These are phyloP conservation scores for Calocybe cyanea DNA, from an alignment of 768 basidiomycete species.

Conservation along the genomic window DNA sequence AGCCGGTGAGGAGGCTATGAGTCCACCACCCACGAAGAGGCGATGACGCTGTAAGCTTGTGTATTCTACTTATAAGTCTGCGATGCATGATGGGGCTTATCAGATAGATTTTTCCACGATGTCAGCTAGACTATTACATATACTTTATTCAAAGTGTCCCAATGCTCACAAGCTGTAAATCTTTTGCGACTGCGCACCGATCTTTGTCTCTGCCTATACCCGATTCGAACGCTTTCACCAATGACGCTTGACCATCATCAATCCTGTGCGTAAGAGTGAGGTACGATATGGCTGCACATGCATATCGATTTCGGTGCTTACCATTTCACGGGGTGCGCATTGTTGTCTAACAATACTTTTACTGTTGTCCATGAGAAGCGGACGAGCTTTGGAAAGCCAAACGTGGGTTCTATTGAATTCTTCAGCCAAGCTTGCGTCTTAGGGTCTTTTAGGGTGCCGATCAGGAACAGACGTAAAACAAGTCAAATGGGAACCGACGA, in stretches of 20 bases:
- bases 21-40: slow-evolving; percentile 64
- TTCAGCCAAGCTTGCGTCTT: slow-evolving; percentile 88
- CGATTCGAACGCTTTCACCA: slow-evolving; percentile 71
- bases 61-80: no score
- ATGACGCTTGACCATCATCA: slow-evolving; percentile 77
- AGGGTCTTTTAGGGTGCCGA: slow-evolving; percentile 59
- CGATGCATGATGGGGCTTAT: no score
- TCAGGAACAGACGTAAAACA: neutral
- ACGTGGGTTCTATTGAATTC: slow-evolving; percentile 73
- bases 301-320: no score
- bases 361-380: slow-evolving; percentile 97
- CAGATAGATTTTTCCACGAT: no score
- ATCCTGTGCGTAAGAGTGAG: slow-evolving; percentile 44
- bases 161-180: slow-evolving; percentile 71
- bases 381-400: slow-evolving; percentile 87
- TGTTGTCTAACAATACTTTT: slow-evolving; percentile 77
- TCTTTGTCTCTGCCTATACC: slow-evolving; percentile 74
- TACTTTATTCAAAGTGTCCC: slow-evolving; percentile 48
- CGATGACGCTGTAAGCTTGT: slow-evolving; percentile 27
- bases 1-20: slow-evolving; percentile 64
- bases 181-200: slow-evolving; percentile 65
- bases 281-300: slow-evolving; percentile 5
- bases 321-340: slow-evolving; percentile 82
- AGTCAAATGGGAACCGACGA: no score
- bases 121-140: neutral